Percentiles rank a stretch among this genome's conserved stretches.
phyloP scores from a whole-genome alignment of 306 rosid species.

The Ochetophila trinervis region DNA sequence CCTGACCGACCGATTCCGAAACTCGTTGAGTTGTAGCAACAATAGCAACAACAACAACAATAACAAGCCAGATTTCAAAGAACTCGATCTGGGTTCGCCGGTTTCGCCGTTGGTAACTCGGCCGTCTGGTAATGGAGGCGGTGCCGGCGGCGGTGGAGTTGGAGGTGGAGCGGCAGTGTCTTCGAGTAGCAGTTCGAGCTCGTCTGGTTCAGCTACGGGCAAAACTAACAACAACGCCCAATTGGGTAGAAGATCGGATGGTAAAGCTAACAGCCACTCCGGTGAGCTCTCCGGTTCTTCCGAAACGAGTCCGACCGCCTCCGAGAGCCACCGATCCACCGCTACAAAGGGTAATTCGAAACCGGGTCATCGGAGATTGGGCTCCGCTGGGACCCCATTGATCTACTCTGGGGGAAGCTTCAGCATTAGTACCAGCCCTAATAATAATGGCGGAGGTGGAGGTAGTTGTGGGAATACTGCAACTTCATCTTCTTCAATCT shows the following conservation, averaged over 20 bases:
- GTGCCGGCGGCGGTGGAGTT: conserved; percentile 14
- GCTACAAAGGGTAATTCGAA: conserved; percentile 25
- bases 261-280: conserved; percentile 40
- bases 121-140: conserved; percentile 13
- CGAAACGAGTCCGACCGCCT: conserved; percentile 37
- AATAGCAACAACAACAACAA: conserved; percentile 9
- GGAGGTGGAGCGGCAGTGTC: conserved; percentile 17
- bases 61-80: conserved; percentile 67
- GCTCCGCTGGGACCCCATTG: conserved; percentile 75
- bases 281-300: conserved; percentile 47
- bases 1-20: conserved; percentile 35
- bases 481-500: conserved; percentile 31
- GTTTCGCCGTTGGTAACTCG: conserved; percentile 45
- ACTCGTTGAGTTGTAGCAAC: conserved; percentile 34
- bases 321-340: conserved; percentile 46
- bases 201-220: conserved; percentile 57
- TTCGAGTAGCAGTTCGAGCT: conserved; percentile 53
- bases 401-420: conserved; percentile 62
- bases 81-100: conserved; percentile 62
- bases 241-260: conserved; percentile 43
- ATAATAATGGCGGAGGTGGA: conserved; percentile 22
- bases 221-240: conserved; percentile 30
- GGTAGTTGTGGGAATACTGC: conserved; percentile 14
- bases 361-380: conserved; percentile 80
- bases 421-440: conserved; percentile 15